phyloP scores from a whole-genome alignment of 805 yeast species.

The Saturnispora dispora region DNA sequence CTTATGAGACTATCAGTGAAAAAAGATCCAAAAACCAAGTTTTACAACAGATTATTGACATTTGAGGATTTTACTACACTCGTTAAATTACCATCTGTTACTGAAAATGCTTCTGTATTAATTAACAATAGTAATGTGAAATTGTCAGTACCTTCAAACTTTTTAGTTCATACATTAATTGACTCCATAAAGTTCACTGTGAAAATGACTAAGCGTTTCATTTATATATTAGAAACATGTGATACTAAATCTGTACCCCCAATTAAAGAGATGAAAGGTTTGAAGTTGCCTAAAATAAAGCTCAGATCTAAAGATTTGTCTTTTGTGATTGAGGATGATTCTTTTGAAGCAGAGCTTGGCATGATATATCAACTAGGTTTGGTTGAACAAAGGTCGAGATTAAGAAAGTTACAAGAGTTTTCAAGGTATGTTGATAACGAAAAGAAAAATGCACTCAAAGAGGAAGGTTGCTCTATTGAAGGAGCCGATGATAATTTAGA shows the following conservation, averaged over 20 bases:
- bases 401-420: conserved; percentile 29
- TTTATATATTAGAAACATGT: conserved; percentile 38
- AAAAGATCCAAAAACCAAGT: not conserved
- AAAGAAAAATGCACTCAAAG: not conserved
- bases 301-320: conserved; percentile 35
- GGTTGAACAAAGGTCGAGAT: conserved; percentile 45
- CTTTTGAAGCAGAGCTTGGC: conserved; percentile 54
- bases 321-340: conserved; percentile 51
- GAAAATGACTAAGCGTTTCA: conserved; percentile 58
- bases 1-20: conserved; percentile 11
- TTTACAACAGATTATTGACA: conserved; percentile 8
- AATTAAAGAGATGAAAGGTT: conserved; percentile 31
- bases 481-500: not conserved
- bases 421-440: conserved; percentile 2
- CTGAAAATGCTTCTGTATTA: conserved; percentile 1
- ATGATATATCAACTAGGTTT: conserved; percentile 49
- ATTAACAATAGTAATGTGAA: conserved; percentile 33
- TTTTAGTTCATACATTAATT: conserved; percentile 67
- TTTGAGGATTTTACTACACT: conserved; percentile 11
- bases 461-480: not conserved
- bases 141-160: conserved; percentile 60
- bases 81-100: conserved; percentile 1
- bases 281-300: conserved; percentile 33
- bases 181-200: conserved; percentile 63
- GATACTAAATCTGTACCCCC: conserved; percentile 26